Evolutionary conservation across 495 filamentous ascomycete genomes (phyloP), one percentile per base, ranked within the genome.

Genomic region (Cenococcum geophilum): DNA sequence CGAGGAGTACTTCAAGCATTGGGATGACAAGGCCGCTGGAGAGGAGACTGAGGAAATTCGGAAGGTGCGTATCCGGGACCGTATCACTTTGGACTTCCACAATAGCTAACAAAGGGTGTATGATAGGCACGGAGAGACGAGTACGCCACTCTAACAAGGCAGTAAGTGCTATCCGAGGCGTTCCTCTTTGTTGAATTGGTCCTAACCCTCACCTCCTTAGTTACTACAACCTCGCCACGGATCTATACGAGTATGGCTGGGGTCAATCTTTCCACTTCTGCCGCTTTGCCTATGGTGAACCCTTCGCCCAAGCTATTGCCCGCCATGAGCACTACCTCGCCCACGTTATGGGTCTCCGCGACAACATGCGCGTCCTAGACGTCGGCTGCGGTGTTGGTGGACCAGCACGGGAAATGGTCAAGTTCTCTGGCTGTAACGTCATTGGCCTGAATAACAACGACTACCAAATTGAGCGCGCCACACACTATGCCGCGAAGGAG

Each of bases 1-100:
- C 36, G 91, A 97, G 70, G 92, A 97, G 76, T 98, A 98, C 79
- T 97, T 96, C 84, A 98, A 97, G 85, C 95, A 96, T 76, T 98
- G 92, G 88, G 93, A 98, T 77, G 89, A 95, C 80, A 93, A 97
- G 79, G 74, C 73, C 58, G 89, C 92, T 42, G 83, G 79, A 45
- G 79, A 81, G 23, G 93, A 98, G 82, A 98, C 92, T 0, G 82
- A 83, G 27, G 88, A 83, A 58, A 86, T 80, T 62, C 85, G 93
- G 68, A 88, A 89, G 76, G 89, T 89, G 74, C 42, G 81, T 27
- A 1, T 20, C 35, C 42, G 16, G 34, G 11, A 18, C 21, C 16
- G 18, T 36, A 14, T 10, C 40, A 45, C 40, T 4, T 45, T 45
- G 1, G 36, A 45, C 18, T 4, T 4, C 18, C 40, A 45, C 9